Evolutionary conservation across 2,329 filamentous ascomycete species (phyloP).

Genomic region (Aotearoamyces nothofagi): DNA sequence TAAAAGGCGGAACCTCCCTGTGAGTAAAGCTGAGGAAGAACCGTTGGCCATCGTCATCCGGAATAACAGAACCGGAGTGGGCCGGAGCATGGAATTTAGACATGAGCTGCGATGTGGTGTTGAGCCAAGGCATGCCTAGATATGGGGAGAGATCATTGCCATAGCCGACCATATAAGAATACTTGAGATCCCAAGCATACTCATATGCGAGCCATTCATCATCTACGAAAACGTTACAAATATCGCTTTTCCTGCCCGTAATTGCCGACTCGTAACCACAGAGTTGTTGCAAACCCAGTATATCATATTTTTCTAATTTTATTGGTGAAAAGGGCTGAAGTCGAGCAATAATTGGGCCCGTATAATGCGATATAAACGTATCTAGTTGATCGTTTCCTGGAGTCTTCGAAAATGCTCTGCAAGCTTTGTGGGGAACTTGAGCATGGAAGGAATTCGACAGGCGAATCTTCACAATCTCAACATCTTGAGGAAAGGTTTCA

Average conservation of each 20-base stretch:
- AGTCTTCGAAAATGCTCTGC: slow-evolving; percentile 33
- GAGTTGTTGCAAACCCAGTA: slow-evolving; percentile 50
- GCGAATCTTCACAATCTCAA: slow-evolving; percentile 18
- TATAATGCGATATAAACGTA: slow-evolving; percentile 36
- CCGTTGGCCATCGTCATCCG: slow-evolving; percentile 29
- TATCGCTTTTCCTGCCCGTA: slow-evolving; percentile 39
- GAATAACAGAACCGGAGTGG: slow-evolving; percentile 5
- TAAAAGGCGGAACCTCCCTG: slow-evolving; percentile 50
- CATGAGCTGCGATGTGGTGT: slow-evolving; percentile 38
- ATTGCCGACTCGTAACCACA: slow-evolving; percentile 54
- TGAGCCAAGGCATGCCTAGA: slow-evolving; percentile 52
- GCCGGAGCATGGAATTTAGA: slow-evolving; percentile 15
- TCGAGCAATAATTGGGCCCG: slow-evolving; percentile 41
- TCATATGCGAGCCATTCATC: slow-evolving; percentile 54
- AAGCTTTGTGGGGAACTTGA: slow-evolving; percentile 33
- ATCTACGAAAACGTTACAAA: slow-evolving; percentile 43
- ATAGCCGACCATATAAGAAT: slow-evolving; percentile 52
- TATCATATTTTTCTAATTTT: slow-evolving; percentile 46
- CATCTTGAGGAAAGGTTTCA: slow-evolving; percentile 13
- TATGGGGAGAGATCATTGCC: slow-evolving; percentile 39
- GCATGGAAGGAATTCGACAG: slow-evolving; percentile 36
- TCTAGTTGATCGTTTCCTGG: slow-evolving; percentile 12
- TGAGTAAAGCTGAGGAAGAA: slow-evolving; percentile 56
- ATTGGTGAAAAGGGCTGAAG: slow-evolving; percentile 36
- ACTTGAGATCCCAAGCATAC: slow-evolving; percentile 47